phyloP scores from a whole-genome alignment of 805 yeast species.

The Lachancea kluyveri region DNA sequence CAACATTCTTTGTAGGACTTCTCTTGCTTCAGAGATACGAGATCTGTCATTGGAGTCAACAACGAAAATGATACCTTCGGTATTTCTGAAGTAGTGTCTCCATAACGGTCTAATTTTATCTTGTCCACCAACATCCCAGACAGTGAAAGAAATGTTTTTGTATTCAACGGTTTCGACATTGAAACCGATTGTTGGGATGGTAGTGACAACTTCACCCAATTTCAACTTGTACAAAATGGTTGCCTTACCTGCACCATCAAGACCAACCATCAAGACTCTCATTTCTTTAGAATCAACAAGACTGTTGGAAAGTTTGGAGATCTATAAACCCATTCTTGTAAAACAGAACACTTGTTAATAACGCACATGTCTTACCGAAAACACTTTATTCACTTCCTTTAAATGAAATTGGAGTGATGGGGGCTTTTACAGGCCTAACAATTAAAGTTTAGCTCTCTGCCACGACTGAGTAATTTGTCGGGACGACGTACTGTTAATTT shows the following conservation, averaged over 20 bases:
- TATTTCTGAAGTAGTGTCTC: slow-evolving; percentile 98
- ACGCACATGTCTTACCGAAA: too few species aligned
- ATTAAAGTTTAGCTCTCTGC: too few species aligned
- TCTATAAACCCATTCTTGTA: slow-evolving; percentile 85
- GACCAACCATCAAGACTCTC: slow-evolving; percentile 97
- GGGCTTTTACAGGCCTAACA: too few species aligned
- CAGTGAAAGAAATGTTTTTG: slow-evolving; percentile 93
- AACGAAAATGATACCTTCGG: slow-evolving; percentile 96
- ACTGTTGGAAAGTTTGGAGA: slow-evolving; percentile 90
- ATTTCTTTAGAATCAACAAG: slow-evolving; percentile 96
- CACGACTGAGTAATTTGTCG: too few species aligned
- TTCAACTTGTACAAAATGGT: slow-evolving; percentile 92
- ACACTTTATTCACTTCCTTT: slow-evolving; percentile 9
- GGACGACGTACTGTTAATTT: too few species aligned
- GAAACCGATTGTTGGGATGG: slow-evolving; percentile 96
- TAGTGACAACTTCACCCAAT: slow-evolving; percentile 92
- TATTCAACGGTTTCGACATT: slow-evolving; percentile 96
- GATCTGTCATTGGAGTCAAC: slow-evolving; percentile 98
- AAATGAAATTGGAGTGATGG: too few species aligned
- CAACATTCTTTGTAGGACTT: slow-evolving; percentile 96
- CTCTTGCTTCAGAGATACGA: slow-evolving; percentile 96
- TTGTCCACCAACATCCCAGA: slow-evolving; percentile 99
- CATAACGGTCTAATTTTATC: slow-evolving; percentile 97
- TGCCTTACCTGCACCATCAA: slow-evolving; percentile 98
- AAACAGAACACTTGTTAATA: too few species aligned